Base-by-base conservation (phyloP, 768 basidiomycete genomes). In the Russula sp. region DNA sequence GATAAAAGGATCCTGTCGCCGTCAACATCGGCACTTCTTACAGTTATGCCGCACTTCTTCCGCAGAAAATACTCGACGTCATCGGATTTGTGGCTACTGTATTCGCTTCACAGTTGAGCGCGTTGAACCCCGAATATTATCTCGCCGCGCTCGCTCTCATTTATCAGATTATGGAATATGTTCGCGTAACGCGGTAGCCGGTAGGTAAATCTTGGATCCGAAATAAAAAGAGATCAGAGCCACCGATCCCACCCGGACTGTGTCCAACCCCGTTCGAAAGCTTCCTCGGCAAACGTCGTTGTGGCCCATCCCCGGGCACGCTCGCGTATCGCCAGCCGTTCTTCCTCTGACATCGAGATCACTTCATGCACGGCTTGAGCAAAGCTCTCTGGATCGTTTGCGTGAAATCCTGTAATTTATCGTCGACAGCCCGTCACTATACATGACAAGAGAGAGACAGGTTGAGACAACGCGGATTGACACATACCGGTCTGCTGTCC, bases 181-280 rank as follows among this genome's bases (percentile, higher is more conserved):
- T 14, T 60, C 51, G 13, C 59, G 40, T 62, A 62, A n/a, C n/a
- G n/a, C n/a, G n/a, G n/a, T n/a, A 26, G n/a, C 5, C n/a, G 20
- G 30, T 16, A 18, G 16, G 50, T 34, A 50, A 24, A 50, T 32
- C n/a, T 53, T 18, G 32, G 34, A 11, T 59, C 42, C 20, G 32
- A 22, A 32, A 14, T 3, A 13, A 38, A 53, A 13, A 9, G 7
- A 38, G 2, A 14, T 64, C 53, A 63, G 13, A 76, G 44, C 73
- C 72, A 75, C 20, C 52, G 57, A 57, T 72, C 73, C 88, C 89
- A 89, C 1, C 84, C 83, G 68, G 84, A 85, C 56, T 75, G 76
- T 38, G 85, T 78, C 89, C 89, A 97, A 0, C 84, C 87, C 62
- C 80, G 80, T 73, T 89, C 84, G 70, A 97, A 97, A 69, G 88